These are phyloP conservation scores for Cutaneotrichosporon sp. DNA, from an alignment of 1,284 basidiomycete genomes.

Conservation along the genomic window DNA sequence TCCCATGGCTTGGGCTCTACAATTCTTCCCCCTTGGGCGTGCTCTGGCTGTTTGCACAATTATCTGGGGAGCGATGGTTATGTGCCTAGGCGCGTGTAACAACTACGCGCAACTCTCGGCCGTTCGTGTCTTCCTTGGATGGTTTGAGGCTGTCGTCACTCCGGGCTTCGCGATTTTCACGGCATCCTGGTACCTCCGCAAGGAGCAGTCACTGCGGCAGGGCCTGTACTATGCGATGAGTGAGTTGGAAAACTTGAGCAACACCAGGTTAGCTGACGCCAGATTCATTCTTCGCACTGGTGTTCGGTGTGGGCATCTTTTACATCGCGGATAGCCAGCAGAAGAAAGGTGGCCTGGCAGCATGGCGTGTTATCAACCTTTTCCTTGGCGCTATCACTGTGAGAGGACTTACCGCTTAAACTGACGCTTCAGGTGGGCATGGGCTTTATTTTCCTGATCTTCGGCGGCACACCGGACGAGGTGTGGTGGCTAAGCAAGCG, in stretches of 20 bases:
- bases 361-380: conserved; percentile 34
- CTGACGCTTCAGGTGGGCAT: conserved; percentile 14
- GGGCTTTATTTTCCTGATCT: conserved; percentile 25
- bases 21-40: conserved; percentile 27
- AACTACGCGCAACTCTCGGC: conserved; percentile 23
- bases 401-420: not conserved
- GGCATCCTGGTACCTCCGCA: conserved; percentile 14
- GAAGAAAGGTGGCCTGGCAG: conserved; percentile 21
- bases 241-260: conserved; percentile 3
- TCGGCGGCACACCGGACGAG: conserved; percentile 28
- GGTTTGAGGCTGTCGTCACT: conserved; percentile 29
- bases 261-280: not conserved
- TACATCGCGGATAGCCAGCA: conserved; percentile 24
- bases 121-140: conserved; percentile 24
- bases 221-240: conserved; percentile 29
- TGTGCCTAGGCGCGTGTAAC: conserved; percentile 26
- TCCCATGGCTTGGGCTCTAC: conserved; percentile 29
- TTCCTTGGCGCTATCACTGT: conserved; percentile 33
- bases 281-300: conserved; percentile 28
- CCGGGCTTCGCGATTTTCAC: conserved; percentile 27
- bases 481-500: conserved; percentile 29
- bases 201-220: conserved; percentile 16
- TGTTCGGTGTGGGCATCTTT: conserved; percentile 24
- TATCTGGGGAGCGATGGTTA: conserved; percentile 27
- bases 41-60: conserved; percentile 18